phyloP scores from a whole-genome alignment of 2,329 filamentous ascomycete species.

The Alternaria sp. region DNA sequence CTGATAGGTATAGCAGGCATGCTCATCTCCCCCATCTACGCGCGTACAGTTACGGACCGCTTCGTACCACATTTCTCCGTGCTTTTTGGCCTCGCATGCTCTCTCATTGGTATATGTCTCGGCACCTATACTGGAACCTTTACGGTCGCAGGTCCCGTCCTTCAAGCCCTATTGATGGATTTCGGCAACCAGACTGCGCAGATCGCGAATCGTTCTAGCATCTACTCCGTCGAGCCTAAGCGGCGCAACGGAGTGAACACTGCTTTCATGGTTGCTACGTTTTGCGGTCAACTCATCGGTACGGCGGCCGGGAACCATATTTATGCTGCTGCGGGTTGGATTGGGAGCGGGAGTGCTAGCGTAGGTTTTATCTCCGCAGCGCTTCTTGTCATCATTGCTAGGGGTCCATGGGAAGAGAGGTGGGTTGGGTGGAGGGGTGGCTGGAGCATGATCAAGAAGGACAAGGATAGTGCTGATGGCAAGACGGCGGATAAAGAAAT shows the following conservation, averaged over 20 bases:
- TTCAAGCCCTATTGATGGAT: conserved; percentile 75
- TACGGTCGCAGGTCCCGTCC: conserved; percentile 72
- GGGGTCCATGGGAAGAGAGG: conserved; percentile 63
- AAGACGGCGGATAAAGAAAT: conserved; percentile 35
- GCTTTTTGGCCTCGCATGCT: conserved; percentile 65
- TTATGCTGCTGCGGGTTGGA: conserved; percentile 64
- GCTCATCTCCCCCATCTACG: conserved; percentile 71
- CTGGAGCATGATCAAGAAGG: conserved; percentile 57
- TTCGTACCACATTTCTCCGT: conserved; percentile 73
- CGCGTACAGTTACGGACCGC: conserved; percentile 71
- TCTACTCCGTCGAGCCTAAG: conserved; percentile 74
- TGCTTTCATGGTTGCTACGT: conserved; percentile 78
- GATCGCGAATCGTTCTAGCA: conserved; percentile 73
- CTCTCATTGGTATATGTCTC: conserved; percentile 67
- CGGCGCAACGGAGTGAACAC: conserved; percentile 80
- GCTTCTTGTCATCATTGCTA: conserved; percentile 54
- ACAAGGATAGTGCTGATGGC: conserved; percentile 49
- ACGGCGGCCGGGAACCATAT: conserved; percentile 61
- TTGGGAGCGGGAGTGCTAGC: conserved; percentile 62
- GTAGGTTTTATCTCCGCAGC: conserved; percentile 61
- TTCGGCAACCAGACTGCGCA: conserved; percentile 75
- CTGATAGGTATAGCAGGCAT: conserved; percentile 77
- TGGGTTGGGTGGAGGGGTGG: conserved; percentile 69
- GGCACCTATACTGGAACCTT: conserved; percentile 72
- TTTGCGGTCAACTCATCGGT: conserved; percentile 77